Evolutionary conservation across 2,329 filamentous ascomycete genomes (phyloP).

Genomic region (Phialophora tarda): DNA sequence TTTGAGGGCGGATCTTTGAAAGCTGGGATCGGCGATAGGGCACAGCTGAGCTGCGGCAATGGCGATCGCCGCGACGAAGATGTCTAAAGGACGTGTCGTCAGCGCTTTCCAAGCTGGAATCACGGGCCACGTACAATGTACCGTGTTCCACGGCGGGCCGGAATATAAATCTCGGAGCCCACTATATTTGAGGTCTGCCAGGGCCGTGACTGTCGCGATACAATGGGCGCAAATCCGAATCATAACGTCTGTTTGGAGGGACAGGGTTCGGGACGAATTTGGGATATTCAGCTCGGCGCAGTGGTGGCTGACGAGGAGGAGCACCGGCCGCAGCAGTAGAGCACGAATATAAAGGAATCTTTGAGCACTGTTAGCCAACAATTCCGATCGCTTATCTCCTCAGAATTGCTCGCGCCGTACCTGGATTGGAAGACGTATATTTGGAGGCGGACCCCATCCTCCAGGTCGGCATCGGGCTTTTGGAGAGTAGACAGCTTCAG

Average conservation of each 20-base stretch:
- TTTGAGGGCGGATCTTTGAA: neutral
- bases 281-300: neutral
- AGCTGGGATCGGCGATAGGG: neutral
- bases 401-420: neutral
- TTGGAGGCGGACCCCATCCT: neutral
- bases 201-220: neutral
- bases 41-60: constrained; percentile 1
- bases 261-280: neutral
- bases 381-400: neutral
- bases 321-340: constrained; percentile 23
- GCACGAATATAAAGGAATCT: constrained; percentile 20
- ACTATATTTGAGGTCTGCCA: neutral
- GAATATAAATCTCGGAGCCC: neutral
- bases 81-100: neutral
- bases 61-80: neutral
- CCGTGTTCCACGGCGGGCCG: neutral
- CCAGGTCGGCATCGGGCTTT: constrained; percentile 2
- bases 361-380: neutral
- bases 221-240: neutral
- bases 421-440: constrained; percentile 2
- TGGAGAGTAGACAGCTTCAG: constrained; percentile 11
- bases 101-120: neutral
- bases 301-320: constrained; percentile 3
- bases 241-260: neutral
- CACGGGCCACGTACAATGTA: neutral